Evolutionary conservation across 768 basidiomycete species (phyloP), one percentile per base, ranked within the genome.

Genomic region (Holtermanniella nyarrowii): DNA sequence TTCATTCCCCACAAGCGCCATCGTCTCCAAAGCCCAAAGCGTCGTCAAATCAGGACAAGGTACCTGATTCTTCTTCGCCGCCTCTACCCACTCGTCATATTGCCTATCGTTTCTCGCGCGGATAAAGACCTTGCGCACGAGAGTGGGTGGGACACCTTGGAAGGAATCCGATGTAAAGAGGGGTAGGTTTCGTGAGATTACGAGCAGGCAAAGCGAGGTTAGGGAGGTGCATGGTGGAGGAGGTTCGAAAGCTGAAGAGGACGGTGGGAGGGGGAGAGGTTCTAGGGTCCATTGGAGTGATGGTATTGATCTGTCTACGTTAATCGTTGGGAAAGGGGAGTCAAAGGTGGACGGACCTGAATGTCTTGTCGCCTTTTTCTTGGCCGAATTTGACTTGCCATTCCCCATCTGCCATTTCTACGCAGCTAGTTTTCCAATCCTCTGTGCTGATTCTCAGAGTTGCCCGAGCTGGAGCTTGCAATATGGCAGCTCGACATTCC

Each of bases 181-280:
- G 48, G 63, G 61, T 16, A 63, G 57, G 16, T 63, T 55, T 12
- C 45, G 48, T 1, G 66, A 68, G 31, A 63, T 57, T 3, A 40
- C 39, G 4, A 45, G n/a, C 1, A 65, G 49, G 43, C 55, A 61
- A 5, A 22, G 25, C 5, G 55, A 57, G 22, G 46, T 44, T 12
- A 65, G 52, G 12, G 63, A 61, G 48, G 39, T 45, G 10, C 7
- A 16, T 7, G 10, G 10, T 37, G 31, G 31, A 7, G 31, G 31
- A 37, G 31, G 31, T 7, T 37, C 31, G 31, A 7, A 37, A 7
- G 31, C 31, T 37, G 31, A 16, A 7, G 31, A 37, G 16, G 7
- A 7, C 10, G 31, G 10, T 7, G 31, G 31, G 10, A 37, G 16
- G 7, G 31, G 31, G 10, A 37, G 31, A 7, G 31, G 31, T 37